Evolutionary conservation across 2,329 filamentous ascomycete species (phyloP).

Genomic region (Leptosphaerulina australis): DNA sequence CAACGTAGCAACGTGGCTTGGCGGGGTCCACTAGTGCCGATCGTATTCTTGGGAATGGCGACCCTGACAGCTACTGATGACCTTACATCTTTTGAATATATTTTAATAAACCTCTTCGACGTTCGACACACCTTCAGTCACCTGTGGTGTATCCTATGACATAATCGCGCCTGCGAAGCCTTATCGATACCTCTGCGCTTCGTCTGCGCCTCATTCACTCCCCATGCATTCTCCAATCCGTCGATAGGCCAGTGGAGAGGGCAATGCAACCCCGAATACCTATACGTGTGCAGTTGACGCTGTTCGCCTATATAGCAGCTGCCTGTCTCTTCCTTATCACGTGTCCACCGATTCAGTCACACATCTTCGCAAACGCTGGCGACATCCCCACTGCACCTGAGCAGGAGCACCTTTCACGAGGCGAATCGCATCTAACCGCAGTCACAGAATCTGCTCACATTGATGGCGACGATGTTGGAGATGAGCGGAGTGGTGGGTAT

Average conservation of each 20-base stretch:
- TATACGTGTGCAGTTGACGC: conserved; percentile 73
- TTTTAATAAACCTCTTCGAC: not conserved
- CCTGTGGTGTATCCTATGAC: conserved; percentile 2
- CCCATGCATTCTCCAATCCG: conserved; percentile 26
- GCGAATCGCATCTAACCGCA: conserved; percentile 40
- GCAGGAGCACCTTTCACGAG: conserved; percentile 19
- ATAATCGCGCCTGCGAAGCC: conserved; percentile 13
- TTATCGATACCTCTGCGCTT: conserved; percentile 22
- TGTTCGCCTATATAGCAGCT: conserved; percentile 69
- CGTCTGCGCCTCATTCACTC: conserved; percentile 20
- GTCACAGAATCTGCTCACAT: conserved; percentile 53
- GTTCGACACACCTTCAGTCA: not conserved
- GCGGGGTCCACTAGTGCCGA: conserved; percentile 12
- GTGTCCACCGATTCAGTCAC: conserved; percentile 65
- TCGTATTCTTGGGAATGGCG: not conserved
- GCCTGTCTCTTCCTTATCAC: conserved; percentile 65
- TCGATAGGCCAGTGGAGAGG: conserved; percentile 34
- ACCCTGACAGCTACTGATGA: not conserved
- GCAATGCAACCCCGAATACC: conserved; percentile 59
- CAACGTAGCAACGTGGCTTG: conserved; percentile 6
- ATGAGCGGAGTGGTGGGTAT: conserved; percentile 53
- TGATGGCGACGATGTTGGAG: conserved; percentile 39
- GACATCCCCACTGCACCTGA: conserved; percentile 52
- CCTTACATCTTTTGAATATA: not conserved
- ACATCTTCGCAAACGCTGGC: conserved; percentile 63